Percentiles rank a stretch among this genome's conserved stretches.
phyloP scores from a whole-genome alignment of 805 yeast species.

The Monosporozyma unispora region DNA sequence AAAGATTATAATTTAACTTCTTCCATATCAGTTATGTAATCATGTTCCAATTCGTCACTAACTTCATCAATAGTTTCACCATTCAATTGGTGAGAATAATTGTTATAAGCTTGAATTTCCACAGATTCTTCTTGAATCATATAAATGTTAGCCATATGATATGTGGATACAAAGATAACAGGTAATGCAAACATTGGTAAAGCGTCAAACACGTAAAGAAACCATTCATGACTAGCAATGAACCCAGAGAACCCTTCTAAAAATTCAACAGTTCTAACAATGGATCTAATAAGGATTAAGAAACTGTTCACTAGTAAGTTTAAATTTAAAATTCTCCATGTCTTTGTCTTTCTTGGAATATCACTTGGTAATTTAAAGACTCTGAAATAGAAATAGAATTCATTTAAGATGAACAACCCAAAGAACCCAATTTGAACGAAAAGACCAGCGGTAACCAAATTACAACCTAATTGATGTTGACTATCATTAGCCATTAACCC shows the following conservation, averaged over 20 bases:
- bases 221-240: constrained; percentile 23
- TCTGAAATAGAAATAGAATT: constrained; percentile 10
- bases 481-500: constrained; percentile 17
- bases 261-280: constrained; percentile 28
- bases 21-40: not conserved
- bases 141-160: constrained; percentile 10
- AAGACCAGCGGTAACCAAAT: constrained; percentile 25
- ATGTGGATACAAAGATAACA: constrained; percentile 4
- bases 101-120: constrained; percentile 3
- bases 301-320: constrained; percentile 9
- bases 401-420: constrained; percentile 21
- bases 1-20: not conserved
- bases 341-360: constrained; percentile 2
- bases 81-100: not conserved
- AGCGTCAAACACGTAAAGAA: constrained; percentile 26
- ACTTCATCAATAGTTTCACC: not conserved
- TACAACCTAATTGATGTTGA: constrained; percentile 13
- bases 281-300: constrained; percentile 26
- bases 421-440: constrained; percentile 27
- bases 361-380: constrained; percentile 2
- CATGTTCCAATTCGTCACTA: not conserved
- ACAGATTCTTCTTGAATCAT: constrained; percentile 14
- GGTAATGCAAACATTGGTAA: constrained; percentile 19
- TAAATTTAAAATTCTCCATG: constrained; percentile 13
- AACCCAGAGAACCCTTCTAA: constrained; percentile 25